Evolutionary conservation across 73 alveolate genomes (phyloP), one percentile per base, ranked within the genome.

Genomic region (Diophrys sp.): DNA sequence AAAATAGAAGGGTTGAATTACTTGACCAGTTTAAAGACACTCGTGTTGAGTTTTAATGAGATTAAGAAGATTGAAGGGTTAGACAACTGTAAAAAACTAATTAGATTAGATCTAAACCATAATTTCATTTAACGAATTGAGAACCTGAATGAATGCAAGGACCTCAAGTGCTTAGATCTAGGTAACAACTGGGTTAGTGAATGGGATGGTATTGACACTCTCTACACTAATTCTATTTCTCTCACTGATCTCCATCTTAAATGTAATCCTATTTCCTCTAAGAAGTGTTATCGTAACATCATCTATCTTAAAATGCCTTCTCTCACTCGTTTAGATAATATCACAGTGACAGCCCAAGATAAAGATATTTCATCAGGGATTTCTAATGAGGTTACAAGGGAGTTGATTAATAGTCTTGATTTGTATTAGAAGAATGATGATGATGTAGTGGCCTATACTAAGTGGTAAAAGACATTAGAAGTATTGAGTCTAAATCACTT

Each of bases 31-130:
- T 87, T 96, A 66, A 84, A 87, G 27, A 91, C 96, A 24, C 89
- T 96, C 32, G 95, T 90, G 76, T 85, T 96, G 62, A 81, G 94
- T 23, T 96, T 93, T 89, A 96, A 96, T 83, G 95, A 91, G 82
- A 95, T 96, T 24, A 90, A 90, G 53, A 73, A 78, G 72, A 84
- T 96, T 0, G 97, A 95, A 74, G 97, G 95, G 33, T 91, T 96
- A 2, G 84, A 81, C 54, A 74, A 73, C 31, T 87, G 95, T 69
- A 84, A 77, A 57, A 77, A 87, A 66, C 85, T 96, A 73, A 89
- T 89, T 74, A 85, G 81, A 56, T 80, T 96, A 71, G 95, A 92
- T 81, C 73, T 96, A 44, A 93, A 93, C 29, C 98, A 96, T 75
- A 96, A 96, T 81, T 89, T 91, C 74, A 96, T 96, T n/a, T 71